A percentile compares a stretch with the other conserved stretches of the same genome.
Evolutionary conservation across 202 grass and related monocot genomes (phyloP).

Genomic region (Brachypodium distachyon): DNA sequence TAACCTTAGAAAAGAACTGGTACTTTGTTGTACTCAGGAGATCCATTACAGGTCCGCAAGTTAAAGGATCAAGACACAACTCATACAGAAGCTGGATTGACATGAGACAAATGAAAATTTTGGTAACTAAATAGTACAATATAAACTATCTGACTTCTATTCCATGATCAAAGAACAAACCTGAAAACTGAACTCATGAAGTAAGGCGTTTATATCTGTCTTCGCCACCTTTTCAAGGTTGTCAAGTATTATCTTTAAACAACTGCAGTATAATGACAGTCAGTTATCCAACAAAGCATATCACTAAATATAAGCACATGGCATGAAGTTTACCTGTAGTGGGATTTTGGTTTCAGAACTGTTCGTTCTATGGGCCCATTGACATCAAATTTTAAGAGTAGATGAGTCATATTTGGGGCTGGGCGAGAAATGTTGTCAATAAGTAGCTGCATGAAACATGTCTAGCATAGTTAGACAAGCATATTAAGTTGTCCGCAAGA

Average conservation of each 20-base stretch:
- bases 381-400: slow-evolving; percentile 84
- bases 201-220: slow-evolving; percentile 66
- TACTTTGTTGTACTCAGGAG: slow-evolving; percentile 88
- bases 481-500: slow-evolving; percentile 8
- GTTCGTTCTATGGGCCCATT: slow-evolving; percentile 66
- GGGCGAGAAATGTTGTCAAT: slow-evolving; percentile 84
- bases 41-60: slow-evolving; percentile 79
- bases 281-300: slow-evolving; percentile 23
- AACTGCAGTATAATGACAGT: slow-evolving; percentile 47
- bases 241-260: slow-evolving; percentile 96
- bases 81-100: slow-evolving; percentile 82
- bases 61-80: slow-evolving; percentile 65
- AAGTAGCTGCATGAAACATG: slow-evolving; percentile 62
- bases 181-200: slow-evolving; percentile 97
- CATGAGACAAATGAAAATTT: slow-evolving; percentile 10
- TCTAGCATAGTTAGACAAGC: slow-evolving; percentile 7
- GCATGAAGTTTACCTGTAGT: slow-evolving; percentile 65
- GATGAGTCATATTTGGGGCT: slow-evolving; percentile 82
- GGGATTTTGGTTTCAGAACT: slow-evolving; percentile 79
- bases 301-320: slow-evolving; percentile 14
- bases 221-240: slow-evolving; percentile 82
- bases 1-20: slow-evolving; percentile 95
- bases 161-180: slow-evolving; percentile 35
- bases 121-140: slow-evolving; percentile 6
- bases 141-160: neutral